Percentiles rank a stretch among this genome's conserved stretches.
phyloP scores from a whole-genome alignment of 768 basidiomycete genomes.

The Mycena venus region DNA sequence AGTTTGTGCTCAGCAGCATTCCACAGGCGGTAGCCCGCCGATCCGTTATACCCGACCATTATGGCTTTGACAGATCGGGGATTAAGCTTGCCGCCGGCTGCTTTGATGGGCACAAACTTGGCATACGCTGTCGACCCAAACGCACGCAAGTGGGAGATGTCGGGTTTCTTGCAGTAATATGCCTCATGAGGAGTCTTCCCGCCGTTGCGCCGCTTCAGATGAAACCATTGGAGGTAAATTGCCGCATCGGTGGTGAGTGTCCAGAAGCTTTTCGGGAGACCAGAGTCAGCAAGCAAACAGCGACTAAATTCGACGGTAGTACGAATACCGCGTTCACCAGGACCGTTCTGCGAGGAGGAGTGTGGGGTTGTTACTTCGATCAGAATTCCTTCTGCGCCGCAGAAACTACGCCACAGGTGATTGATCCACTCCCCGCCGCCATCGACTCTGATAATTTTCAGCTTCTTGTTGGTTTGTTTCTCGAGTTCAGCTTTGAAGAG shows the following conservation, averaged over 20 bases:
- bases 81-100: no score
- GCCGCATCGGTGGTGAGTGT: constrained; percentile 17
- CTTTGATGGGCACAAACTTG: no score
- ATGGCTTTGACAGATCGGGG: constrained; percentile 31
- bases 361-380: constrained; percentile 41
- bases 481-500: no score
- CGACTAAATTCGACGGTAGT: constrained; percentile 42
- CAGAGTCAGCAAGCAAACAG: constrained; percentile 36
- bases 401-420: not conserved
- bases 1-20: constrained; percentile 27
- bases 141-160: no score
- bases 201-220: not conserved
- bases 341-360: constrained; percentile 47
- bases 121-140: constrained; percentile 47
- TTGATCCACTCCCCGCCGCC: constrained; percentile 8
- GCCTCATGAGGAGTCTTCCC: constrained; percentile 30
- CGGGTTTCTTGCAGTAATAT: constrained; percentile 33
- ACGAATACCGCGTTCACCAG: constrained; percentile 42
- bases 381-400: not conserved
- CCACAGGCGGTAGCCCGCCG: constrained; percentile 36
- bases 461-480: no score
- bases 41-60: constrained; percentile 39
- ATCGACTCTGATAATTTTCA: no score
- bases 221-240: constrained; percentile 29
- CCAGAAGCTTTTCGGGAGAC: constrained; percentile 38